These are phyloP conservation scores for Puccinia hordei DNA, from an alignment of 1,284 basidiomycete genomes.

Conservation along the genomic window DNA sequence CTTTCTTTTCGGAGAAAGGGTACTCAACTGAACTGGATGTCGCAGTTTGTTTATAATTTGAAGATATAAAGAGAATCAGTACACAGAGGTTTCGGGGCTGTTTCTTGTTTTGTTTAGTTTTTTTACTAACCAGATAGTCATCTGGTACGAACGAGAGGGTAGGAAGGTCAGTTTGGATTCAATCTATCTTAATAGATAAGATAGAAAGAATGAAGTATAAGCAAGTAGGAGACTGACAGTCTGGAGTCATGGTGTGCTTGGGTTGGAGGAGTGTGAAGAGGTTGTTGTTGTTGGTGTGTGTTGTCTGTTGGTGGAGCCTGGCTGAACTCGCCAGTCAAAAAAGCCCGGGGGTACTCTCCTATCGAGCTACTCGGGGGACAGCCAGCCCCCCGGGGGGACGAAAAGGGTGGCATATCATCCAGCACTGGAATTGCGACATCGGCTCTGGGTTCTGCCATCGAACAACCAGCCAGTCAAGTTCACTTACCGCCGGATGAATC, in stretches of 20 bases:
- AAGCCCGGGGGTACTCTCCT: too few species aligned
- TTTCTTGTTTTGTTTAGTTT: neutral
- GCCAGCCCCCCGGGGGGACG: too few species aligned
- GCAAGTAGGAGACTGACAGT: slow-evolving; percentile 17
- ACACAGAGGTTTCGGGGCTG: neutral
- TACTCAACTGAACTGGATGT: slow-evolving; percentile 23
- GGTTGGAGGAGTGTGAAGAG: neutral
- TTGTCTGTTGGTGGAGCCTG: neutral
- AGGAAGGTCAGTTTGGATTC: neutral
- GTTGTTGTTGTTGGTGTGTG: neutral
- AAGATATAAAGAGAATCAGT: neutral
- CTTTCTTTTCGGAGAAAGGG: neutral
- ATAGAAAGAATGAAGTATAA: neutral
- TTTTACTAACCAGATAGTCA: slow-evolving; percentile 21
- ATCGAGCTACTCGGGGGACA: too few species aligned
- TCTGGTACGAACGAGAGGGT: slow-evolving; percentile 6
- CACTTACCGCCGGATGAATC: slow-evolving; percentile 23
- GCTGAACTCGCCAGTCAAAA: neutral
- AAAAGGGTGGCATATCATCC: too few species aligned
- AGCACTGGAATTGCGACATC: too few species aligned
- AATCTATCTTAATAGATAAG: neutral
- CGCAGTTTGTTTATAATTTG: neutral
- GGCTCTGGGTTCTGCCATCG: too few species aligned
- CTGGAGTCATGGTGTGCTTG: slow-evolving; percentile 20
- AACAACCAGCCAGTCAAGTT: too few species aligned